Base-by-base conservation (phyloP, 2,329 filamentous ascomycete genomes). In the Neonectria magnoliae region DNA sequence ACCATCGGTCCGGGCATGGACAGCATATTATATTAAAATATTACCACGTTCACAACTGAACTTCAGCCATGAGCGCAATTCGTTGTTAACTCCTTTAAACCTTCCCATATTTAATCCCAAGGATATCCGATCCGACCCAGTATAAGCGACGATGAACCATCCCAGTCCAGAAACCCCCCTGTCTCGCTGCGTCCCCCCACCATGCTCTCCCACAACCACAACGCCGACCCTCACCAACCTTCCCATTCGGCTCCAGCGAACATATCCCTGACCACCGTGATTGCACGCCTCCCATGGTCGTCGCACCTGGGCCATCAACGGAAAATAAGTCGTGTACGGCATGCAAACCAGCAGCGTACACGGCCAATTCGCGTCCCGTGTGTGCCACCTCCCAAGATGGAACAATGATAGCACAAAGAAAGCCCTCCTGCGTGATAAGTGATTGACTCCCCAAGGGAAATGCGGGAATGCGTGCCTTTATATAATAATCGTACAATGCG, bases 381-480 rank as follows among this genome's bases (percentile, higher is more conserved):
- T n/a, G 33, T 20, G 33, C 45, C 56, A 20, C 41, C 52, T 45
- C 53, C 33, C 33, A 41, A 36, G 33, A 51, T 38, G 14, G 31
- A 56, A 41, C 36, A 56, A 51, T 36, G 47, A 56, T 52, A 27
- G 57, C 51, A 64, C 50, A 54, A 58, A 50, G 29, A 65, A 53
- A 56, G 47, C 47, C 58, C 52, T 48, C 57, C 62, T 55, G 57
- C 62, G 13, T 48, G 44, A 57, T 53, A 38, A 52, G 33, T 56
- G 44, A 55, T 45, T 60, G 52, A 16, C 60, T 51, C 51, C 44
- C 50, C 42, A 8, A 8, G 36, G n/a, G 36, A 8, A 38, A 8
- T 38, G 14, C 16, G 36, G 36, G 36, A 64, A 56, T 60, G 51
- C 60, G 42, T 63, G 60, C 60, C 60, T 63, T 63, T 63, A 63